phyloP scores from a whole-genome alignment of 1,284 basidiomycete genomes.

The Malassezia slooffiae region DNA sequence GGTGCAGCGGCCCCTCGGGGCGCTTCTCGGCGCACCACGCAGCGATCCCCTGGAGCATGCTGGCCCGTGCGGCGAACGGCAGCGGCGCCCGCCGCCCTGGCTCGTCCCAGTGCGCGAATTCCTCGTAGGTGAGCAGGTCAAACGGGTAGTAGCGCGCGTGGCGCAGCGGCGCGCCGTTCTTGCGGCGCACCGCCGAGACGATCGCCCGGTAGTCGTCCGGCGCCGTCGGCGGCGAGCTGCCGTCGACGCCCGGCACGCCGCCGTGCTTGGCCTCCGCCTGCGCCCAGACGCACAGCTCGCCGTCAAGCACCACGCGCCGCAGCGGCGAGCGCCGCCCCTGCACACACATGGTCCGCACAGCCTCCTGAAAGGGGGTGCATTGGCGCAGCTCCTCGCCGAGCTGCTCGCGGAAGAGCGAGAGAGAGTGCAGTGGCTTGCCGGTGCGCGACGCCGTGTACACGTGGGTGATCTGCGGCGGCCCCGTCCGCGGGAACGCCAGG shows the following conservation, averaged over 20 bases:
- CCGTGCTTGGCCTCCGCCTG: background rate
- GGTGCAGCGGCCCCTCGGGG: slow-evolving; percentile 13
- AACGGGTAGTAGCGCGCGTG: slow-evolving; percentile 26
- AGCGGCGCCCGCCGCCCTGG: background rate
- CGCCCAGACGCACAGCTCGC: slow-evolving; percentile 30
- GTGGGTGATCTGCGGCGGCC: background rate
- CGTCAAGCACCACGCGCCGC: slow-evolving; percentile 23
- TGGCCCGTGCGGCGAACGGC: slow-evolving; percentile 17
- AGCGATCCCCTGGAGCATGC: slow-evolving; percentile 11
- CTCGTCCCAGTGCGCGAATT: slow-evolving; percentile 21
- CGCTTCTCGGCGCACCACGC: slow-evolving; percentile 6
- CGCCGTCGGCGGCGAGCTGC: background rate
- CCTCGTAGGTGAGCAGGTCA: slow-evolving; percentile 25
- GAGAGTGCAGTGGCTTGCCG: slow-evolving; percentile 18
- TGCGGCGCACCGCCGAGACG: slow-evolving; percentile 13
- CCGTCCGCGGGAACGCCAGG: background rate
- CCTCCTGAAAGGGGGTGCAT: too few species aligned
- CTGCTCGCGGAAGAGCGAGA: slow-evolving; percentile 17
- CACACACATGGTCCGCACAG: slow-evolving; percentile 3
- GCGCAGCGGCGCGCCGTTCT: slow-evolving; percentile 17
- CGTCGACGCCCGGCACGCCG: too few species aligned
- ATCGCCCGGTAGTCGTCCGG: slow-evolving; percentile 25
- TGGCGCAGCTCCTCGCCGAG: slow-evolving; percentile 13
- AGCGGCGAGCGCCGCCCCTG: background rate
- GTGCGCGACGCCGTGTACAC: slow-evolving; percentile 21